These are phyloP conservation scores for Zasmidium angulare DNA, from an alignment of 2,329 filamentous ascomycete genomes.

Conservation along the genomic window DNA sequence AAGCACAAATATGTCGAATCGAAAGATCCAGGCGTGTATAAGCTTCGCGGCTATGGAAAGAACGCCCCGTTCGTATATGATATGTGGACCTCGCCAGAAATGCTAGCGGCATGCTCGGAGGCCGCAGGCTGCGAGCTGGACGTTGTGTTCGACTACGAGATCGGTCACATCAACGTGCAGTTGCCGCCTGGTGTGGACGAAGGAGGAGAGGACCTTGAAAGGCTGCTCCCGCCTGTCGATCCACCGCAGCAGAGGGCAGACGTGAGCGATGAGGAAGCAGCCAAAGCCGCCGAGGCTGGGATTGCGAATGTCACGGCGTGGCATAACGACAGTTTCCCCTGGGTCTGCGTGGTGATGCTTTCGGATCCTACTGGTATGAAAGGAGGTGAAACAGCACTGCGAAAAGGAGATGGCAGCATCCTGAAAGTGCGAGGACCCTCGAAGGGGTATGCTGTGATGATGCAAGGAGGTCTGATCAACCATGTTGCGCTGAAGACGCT, in stretches of 20 bases:
- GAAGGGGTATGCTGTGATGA: constrained; percentile 62
- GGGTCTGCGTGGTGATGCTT: constrained; percentile 68
- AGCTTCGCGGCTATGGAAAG: constrained; percentile 32
- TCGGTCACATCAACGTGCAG: constrained; percentile 59
- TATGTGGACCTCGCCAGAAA: constrained; percentile 59
- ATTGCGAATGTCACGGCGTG: constrained; percentile 58
- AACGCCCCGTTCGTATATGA: constrained; percentile 66
- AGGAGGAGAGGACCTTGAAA: not conserved
- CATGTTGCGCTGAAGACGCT: constrained; percentile 62
- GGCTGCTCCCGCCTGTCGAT: constrained; percentile 23
- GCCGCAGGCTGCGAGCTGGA: constrained; percentile 60
- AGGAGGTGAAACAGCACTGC: constrained; percentile 64
- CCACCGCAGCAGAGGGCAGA: not conserved
- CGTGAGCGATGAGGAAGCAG: constrained; percentile 22
- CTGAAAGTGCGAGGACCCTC: constrained; percentile 59
- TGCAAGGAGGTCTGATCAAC: constrained; percentile 67
- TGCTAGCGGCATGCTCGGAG: constrained; percentile 54
- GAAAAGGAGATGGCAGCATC: constrained; percentile 53
- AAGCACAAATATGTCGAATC: constrained; percentile 58
- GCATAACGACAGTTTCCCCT: constrained; percentile 66
- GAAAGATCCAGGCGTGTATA: constrained; percentile 43
- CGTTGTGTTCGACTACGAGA: constrained; percentile 58
- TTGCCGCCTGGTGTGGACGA: constrained; percentile 44
- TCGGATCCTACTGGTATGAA: constrained; percentile 63
- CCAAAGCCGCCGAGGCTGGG: constrained; percentile 47